A percentile compares a stretch with the other conserved stretches of the same genome.
phyloP scores from a whole-genome alignment of 2,329 filamentous ascomycete genomes.

The Fusarium sp. region DNA sequence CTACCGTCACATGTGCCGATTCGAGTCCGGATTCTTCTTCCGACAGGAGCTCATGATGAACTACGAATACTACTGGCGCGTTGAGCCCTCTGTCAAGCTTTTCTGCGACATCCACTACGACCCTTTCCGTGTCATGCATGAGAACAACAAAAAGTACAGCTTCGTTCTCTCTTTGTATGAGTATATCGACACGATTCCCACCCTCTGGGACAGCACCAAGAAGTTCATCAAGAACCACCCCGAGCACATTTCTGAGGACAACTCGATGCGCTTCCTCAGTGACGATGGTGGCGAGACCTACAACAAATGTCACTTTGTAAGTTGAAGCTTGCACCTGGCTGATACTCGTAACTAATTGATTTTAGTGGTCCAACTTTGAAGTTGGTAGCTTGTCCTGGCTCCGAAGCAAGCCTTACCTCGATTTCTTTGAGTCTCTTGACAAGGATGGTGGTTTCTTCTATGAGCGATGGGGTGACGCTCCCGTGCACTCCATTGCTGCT shows the following conservation, averaged over 20 bases:
- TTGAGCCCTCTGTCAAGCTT: conserved; percentile 95
- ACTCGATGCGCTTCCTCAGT: conserved; percentile 90
- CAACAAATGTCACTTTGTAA: conserved; percentile 96
- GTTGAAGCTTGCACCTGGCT: conserved; percentile 41
- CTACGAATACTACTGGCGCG: conserved; percentile 99
- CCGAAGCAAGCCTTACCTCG: conserved; percentile 84
- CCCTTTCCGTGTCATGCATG: conserved; percentile 95
- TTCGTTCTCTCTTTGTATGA: conserved; percentile 96
- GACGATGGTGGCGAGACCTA: conserved; percentile 92
- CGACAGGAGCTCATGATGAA: conserved; percentile 91
- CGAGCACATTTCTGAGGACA: conserved; percentile 83
- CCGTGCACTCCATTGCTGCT: conserved; percentile 97
- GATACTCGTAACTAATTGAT: conserved; percentile 36
- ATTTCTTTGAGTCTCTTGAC: conserved; percentile 91
- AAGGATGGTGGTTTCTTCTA: conserved; percentile 97
- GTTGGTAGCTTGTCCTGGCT: conserved; percentile 95
- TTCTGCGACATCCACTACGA: conserved; percentile 97
- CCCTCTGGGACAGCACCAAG: conserved; percentile 93
- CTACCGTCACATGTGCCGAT: conserved; percentile 99
- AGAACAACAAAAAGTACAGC: conserved; percentile 97
- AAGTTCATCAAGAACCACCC: conserved; percentile 92
- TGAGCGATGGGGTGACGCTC: conserved; percentile 97
- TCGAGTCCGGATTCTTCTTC: conserved; percentile 99
- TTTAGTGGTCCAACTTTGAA: conserved; percentile 98
- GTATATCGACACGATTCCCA: conserved; percentile 95